Conservation (phyloP, 2,329 filamentous ascomycete species). For the Leptosphaerulina australis region DNA sequence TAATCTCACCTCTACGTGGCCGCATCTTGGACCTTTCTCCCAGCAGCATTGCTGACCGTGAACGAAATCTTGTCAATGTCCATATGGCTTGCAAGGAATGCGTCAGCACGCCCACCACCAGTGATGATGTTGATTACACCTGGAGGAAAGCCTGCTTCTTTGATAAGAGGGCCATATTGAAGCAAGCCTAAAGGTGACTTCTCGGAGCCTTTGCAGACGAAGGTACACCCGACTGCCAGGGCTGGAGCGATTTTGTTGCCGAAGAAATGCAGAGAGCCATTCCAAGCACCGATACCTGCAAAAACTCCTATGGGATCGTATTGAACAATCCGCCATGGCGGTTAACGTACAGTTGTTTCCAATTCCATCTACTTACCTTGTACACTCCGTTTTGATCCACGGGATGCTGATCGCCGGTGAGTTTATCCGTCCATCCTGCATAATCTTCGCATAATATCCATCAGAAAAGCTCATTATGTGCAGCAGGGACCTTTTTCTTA, state of each 20-base stretch:
- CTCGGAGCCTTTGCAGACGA: constrained; percentile 41
- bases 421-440: constrained; percentile 67
- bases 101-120: constrained; percentile 39
- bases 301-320: constrained; percentile 77
- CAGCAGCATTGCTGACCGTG: constrained; percentile 48
- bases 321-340: constrained; percentile 49
- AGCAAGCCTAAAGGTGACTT: constrained; percentile 36
- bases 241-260: constrained; percentile 69
- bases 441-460: constrained; percentile 1
- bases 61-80: constrained; percentile 52
- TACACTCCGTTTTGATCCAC: constrained; percentile 70
- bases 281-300: constrained; percentile 77
- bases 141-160: constrained; percentile 49
- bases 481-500: too few relatives aligned
- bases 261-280: constrained; percentile 73
- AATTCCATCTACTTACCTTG: too few relatives aligned
- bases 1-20: constrained; percentile 49
- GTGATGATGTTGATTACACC: constrained; percentile 49
- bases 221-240: constrained; percentile 31
- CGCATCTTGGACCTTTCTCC: constrained; percentile 48
- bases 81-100: constrained; percentile 48
- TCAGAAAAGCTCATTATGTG: too few relatives aligned
- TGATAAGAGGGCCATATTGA: constrained; percentile 36
- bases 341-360: too few relatives aligned
- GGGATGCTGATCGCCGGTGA: constrained; percentile 72